Conservation (phyloP, 306 rosid genomes). For the Nissolia schottii region DNA sequence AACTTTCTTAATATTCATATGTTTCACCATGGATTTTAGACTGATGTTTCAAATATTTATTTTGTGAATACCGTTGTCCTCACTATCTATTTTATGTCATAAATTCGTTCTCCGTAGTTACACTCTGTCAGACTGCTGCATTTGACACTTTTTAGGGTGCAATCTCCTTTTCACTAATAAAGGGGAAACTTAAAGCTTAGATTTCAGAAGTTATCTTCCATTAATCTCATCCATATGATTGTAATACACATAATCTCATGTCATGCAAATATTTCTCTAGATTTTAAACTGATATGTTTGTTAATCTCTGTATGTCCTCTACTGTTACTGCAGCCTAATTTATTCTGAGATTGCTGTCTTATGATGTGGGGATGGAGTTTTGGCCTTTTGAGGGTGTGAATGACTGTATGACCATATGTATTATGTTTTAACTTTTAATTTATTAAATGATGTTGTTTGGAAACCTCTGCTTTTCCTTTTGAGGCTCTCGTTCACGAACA, state of each 20-base stretch:
- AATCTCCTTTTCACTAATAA: not conserved
- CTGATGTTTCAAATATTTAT: not conserved
- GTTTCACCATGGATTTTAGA: not conserved
- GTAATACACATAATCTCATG: not conserved
- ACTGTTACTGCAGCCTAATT: constrained; percentile 2
- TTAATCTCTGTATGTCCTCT: not conserved
- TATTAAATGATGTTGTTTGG: not conserved
- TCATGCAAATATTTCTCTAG: not conserved
- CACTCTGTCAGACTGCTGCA: not conserved
- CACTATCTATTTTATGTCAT: constrained; percentile 1
- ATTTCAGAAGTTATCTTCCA: not conserved
- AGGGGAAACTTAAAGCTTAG: not conserved
- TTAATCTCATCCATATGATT: not conserved
- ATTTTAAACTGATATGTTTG: not conserved
- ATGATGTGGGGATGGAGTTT: not conserved
- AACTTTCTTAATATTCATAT: not conserved
- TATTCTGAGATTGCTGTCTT: not conserved
- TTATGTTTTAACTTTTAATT: not conserved
- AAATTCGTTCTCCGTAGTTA: not conserved
- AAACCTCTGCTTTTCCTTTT: not conserved
- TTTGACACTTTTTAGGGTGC: not conserved
- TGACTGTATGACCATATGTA: not conserved
- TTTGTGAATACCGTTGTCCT: not conserved
- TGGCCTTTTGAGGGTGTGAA: not conserved
- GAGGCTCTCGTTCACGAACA: constrained; percentile 5